Conservation (phyloP, 352 stramenopile genomes). For the Globisporangium spinosum region DNA sequence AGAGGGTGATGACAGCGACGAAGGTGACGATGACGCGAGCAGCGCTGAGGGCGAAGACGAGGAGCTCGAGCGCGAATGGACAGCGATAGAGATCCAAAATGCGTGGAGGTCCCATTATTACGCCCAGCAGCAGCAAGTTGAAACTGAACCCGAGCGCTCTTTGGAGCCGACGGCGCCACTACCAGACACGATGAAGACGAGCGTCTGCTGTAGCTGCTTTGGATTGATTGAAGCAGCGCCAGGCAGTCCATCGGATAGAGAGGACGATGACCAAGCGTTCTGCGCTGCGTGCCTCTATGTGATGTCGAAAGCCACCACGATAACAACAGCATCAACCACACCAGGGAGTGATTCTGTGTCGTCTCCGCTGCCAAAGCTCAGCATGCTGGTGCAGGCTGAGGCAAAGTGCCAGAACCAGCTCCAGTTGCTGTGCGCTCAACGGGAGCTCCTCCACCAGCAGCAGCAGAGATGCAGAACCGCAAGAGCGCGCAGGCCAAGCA, state of each 20-base stretch:
- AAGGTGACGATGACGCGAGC: neutral
- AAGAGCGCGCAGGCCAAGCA: constrained; percentile 37
- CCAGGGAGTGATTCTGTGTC: neutral
- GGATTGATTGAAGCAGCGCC: constrained; percentile 20
- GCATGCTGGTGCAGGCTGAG: constrained; percentile 47
- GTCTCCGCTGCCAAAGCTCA: constrained; percentile 44
- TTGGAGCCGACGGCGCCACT: neutral
- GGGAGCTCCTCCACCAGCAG: constrained; percentile 42
- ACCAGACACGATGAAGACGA: neutral
- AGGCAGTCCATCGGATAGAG: neutral
- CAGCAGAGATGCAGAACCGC: constrained; percentile 37
- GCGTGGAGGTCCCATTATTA: constrained; percentile 4
- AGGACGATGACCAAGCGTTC: constrained; percentile 22
- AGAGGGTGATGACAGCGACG: neutral
- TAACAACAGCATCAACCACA: neutral
- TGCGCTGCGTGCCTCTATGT: constrained; percentile 28
- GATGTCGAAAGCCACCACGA: constrained; percentile 18
- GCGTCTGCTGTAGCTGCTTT: constrained; percentile 42
- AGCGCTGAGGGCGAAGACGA: neutral
- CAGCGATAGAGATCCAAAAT: constrained; percentile 17
- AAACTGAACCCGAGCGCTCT: neutral
- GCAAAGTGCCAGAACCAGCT: constrained; percentile 56
- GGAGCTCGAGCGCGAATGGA: constrained; percentile 11
- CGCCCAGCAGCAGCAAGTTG: neutral
- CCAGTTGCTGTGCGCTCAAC: constrained; percentile 36